phyloP scores from a whole-genome alignment of 1,284 basidiomycete genomes.

The Cerioporus squamosus region DNA sequence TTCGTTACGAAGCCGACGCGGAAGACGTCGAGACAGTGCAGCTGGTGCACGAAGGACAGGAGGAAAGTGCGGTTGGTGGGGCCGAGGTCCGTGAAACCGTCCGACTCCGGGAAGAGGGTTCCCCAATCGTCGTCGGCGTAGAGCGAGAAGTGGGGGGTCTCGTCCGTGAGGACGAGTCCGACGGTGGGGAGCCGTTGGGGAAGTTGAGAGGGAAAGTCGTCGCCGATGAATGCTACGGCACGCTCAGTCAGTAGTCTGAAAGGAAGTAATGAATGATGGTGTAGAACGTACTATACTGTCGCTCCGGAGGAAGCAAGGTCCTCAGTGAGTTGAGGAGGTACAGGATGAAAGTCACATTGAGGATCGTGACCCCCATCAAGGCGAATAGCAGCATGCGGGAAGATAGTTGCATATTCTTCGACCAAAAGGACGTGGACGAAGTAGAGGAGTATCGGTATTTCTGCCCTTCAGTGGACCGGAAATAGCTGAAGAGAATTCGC shows the following conservation, averaged over 20 bases:
- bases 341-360: constrained; percentile 1
- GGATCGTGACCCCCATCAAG: background rate
- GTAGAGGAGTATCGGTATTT: too few relatives aligned
- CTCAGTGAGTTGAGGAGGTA: background rate
- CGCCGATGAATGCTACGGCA: constrained; percentile 22
- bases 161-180: constrained; percentile 16
- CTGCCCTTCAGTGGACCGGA: too few relatives aligned
- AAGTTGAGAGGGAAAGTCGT: constrained; percentile 27
- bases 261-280: background rate
- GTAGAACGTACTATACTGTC: constrained; percentile 5
- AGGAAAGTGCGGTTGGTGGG: constrained; percentile 27
- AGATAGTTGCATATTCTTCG: too few relatives aligned
- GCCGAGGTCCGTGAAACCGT: constrained; percentile 41
- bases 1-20: constrained; percentile 25
- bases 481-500: too few relatives aligned
- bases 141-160: constrained; percentile 15
- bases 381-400: background rate
- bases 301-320: background rate
- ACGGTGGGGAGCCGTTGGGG: constrained; percentile 21
- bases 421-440: too few relatives aligned
- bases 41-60: constrained; percentile 29
- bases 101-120: constrained; percentile 39
- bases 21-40: constrained; percentile 32
- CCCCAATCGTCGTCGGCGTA: constrained; percentile 41
- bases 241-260: background rate